Percentiles rank a stretch among this genome's conserved stretches.
Evolutionary conservation across 2,329 filamentous ascomycete genomes (phyloP).

Genomic region (Penicillium polonicum): DNA sequence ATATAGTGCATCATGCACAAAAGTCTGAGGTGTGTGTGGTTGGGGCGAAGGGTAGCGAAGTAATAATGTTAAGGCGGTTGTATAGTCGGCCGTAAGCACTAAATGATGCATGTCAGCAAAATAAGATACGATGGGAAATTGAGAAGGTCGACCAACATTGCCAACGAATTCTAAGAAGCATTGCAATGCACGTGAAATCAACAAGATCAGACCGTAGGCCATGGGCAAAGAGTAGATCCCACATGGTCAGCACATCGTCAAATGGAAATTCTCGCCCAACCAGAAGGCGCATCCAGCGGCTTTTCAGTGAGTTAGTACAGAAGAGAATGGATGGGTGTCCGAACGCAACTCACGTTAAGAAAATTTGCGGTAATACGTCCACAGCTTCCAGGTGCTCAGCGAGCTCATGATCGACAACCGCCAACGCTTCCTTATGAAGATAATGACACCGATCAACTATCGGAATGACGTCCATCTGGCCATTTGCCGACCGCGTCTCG

Average conservation of each 20-base stretch:
- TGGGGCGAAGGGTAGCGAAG: slow-evolving; percentile 75
- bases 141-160: slow-evolving; percentile 58
- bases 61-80: slow-evolving; percentile 74
- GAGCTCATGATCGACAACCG: slow-evolving; percentile 77
- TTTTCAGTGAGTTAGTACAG: slow-evolving; percentile 36
- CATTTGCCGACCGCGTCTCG: slow-evolving; percentile 44
- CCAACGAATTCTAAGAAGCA: slow-evolving; percentile 91
- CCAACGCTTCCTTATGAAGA: slow-evolving; percentile 80
- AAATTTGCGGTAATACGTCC: slow-evolving; percentile 93
- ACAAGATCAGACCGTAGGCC: slow-evolving; percentile 77
- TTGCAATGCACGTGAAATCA: slow-evolving; percentile 87
- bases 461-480: slow-evolving; percentile 55
- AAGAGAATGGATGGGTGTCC: background rate
- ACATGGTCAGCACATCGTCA: slow-evolving; percentile 76
- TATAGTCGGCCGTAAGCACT: slow-evolving; percentile 88
- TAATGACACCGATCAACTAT: slow-evolving; percentile 84
- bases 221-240: slow-evolving; percentile 88
- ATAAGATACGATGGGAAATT: slow-evolving; percentile 5
- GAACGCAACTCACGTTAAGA: slow-evolving; percentile 68
- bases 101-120: slow-evolving; percentile 20
- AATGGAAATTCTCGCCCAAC: slow-evolving; percentile 94
- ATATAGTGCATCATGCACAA: slow-evolving; percentile 78
- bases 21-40: slow-evolving; percentile 68
- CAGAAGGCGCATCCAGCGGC: slow-evolving; percentile 88
- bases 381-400: slow-evolving; percentile 76